Evolutionary conservation across 2,329 filamentous ascomycete species (phyloP), one percentile per base, ranked within the genome.

Genomic region (Sarocladium kiliense): DNA sequence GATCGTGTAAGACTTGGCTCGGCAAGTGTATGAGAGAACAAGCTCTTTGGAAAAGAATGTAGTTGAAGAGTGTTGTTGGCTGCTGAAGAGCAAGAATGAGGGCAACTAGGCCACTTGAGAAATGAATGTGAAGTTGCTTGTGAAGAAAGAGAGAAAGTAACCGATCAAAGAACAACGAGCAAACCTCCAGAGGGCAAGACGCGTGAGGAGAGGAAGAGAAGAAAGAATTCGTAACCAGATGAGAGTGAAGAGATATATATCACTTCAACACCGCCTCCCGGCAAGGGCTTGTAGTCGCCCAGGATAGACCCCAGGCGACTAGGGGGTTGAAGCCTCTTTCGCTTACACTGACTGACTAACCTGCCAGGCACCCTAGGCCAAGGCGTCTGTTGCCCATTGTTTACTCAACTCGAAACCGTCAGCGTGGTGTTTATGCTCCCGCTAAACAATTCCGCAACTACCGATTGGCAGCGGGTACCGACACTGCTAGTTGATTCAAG

Each of bases 101-200:
- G 44, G 44, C 44, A 49, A 49, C 44, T 49, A 49, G 44, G 44
- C 44, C 44, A 18, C 44, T 49, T 49, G 44, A 30, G 44, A 49
- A 49, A 49, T 10, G 44, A 49, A 49, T 49, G 44, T n/a, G 9
- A 49, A 30, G 21, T 21, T 7, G 4, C 7, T 49, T 4, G 44
- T 7, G 23, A 7, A 30, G 44, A 49, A 49, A 49, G 21, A 23
- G 25, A 49, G 23, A 30, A n/a, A 30, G 26, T 10, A 32, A 49
- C 44, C 44, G 25, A 23, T 49, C 44, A 27, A 32, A 49, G n/a
- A n/a, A 23, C 18, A 49, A 49, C 26, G 25, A 49, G 41, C 25
- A 49, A 49, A 49, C 44, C 44, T 49, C 44, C 44, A 49, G 44
- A 32, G 44, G 26, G 25, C 44, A 49, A 49, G 44, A 32, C 26